phyloP scores from a whole-genome alignment of 306 rosid genomes.

The Parietaria judaica region DNA sequence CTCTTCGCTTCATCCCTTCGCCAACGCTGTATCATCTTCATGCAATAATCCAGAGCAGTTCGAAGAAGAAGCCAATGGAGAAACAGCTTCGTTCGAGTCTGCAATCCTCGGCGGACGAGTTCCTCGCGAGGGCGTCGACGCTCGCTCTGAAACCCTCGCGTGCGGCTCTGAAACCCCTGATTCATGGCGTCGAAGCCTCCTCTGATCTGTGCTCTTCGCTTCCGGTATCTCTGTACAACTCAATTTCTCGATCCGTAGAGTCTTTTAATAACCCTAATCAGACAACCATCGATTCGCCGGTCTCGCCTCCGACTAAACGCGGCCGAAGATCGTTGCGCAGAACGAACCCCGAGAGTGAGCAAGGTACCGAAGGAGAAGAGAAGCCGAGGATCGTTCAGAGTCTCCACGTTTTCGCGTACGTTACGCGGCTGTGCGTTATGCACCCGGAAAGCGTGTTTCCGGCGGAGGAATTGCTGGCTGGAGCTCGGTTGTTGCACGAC shows the following conservation, averaged over 20 bases:
- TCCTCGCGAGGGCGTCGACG: slow-evolving; percentile 40
- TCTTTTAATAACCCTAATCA: slow-evolving; percentile 34
- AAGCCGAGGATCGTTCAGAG: slow-evolving; percentile 25
- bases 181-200: slow-evolving; percentile 48
- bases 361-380: slow-evolving; percentile 15
- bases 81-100: slow-evolving; percentile 71
- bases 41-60: not conserved
- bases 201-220: slow-evolving; percentile 50
- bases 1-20: not conserved
- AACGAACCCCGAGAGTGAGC: slow-evolving; percentile 15
- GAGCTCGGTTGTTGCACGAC: slow-evolving; percentile 56
- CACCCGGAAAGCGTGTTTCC: slow-evolving; percentile 53
- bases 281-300: slow-evolving; percentile 30
- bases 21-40: not conserved
- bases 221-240: slow-evolving; percentile 44
- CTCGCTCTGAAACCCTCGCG: slow-evolving; percentile 53
- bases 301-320: slow-evolving; percentile 54
- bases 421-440: slow-evolving; percentile 43
- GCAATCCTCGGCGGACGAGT: slow-evolving; percentile 53
- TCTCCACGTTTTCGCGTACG: slow-evolving; percentile 42
- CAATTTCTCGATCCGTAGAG: slow-evolving; percentile 37
- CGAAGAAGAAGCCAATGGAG: slow-evolving; percentile 34
- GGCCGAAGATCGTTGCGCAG: slow-evolving; percentile 57
- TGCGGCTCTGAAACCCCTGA: slow-evolving; percentile 56
- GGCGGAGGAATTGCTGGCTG: slow-evolving; percentile 40